These are phyloP conservation scores for Trichoderma koningii DNA, from an alignment of 2,329 filamentous ascomycete genomes.

Conservation along the genomic window DNA sequence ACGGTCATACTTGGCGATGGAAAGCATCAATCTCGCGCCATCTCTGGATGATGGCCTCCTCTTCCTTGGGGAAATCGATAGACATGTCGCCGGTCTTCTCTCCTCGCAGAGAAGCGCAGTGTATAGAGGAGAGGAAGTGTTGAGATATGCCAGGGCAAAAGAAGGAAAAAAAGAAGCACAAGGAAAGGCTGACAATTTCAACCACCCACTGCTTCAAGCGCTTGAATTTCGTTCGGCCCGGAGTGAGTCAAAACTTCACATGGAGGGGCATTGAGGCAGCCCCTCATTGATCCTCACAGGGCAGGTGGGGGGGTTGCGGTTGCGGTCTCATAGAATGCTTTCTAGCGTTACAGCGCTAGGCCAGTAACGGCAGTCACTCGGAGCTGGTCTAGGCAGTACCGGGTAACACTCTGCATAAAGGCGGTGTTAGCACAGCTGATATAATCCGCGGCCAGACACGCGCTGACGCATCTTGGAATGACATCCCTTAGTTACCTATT, in stretches of 20 bases:
- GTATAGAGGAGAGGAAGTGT: not conserved
- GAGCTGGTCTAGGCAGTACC: not conserved
- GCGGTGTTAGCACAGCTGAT: constrained; percentile 8
- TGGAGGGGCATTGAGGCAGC: constrained; percentile 8
- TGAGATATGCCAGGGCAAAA: not conserved
- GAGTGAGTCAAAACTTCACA: constrained; percentile 23
- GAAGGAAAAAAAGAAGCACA: not conserved
- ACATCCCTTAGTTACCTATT: constrained; percentile 11
- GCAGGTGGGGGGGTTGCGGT: constrained; percentile 16
- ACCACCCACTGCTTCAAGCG: not conserved
- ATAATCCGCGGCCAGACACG: constrained; percentile 6
- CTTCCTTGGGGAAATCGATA: constrained; percentile 90
- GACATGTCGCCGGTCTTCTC: constrained; percentile 58
- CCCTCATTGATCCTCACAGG: constrained; percentile 22
- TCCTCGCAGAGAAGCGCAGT: not conserved
- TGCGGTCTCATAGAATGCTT: not conserved
- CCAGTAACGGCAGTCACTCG: not conserved
- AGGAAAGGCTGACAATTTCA: not conserved
- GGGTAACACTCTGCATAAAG: not conserved
- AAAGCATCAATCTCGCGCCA: constrained; percentile 96
- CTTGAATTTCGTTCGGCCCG: constrained; percentile 9
- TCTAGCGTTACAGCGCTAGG: not conserved
- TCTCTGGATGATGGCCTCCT: constrained; percentile 78
- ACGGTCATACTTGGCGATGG: constrained; percentile 67
- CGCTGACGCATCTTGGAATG: constrained; percentile 19